phyloP scores from a whole-genome alignment of 495 filamentous ascomycete genomes.

The Penicillium parvum region DNA sequence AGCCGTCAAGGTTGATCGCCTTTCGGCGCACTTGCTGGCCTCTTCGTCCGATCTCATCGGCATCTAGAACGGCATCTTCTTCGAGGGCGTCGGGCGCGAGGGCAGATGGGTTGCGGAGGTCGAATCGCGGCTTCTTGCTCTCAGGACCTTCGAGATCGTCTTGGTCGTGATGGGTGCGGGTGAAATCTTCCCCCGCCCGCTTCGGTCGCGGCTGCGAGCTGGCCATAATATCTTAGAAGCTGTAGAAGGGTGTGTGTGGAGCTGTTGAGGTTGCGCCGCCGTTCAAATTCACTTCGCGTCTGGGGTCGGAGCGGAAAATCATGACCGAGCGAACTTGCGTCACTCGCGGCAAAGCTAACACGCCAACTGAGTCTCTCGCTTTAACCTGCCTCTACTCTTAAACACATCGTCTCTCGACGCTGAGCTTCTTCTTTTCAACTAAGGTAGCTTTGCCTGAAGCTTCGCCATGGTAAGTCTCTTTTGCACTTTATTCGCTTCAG shows the following conservation, averaged over 20 bases:
- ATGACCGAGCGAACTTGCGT: constrained; percentile 40
- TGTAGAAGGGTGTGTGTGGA: background rate
- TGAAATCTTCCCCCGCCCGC: constrained; percentile 73
- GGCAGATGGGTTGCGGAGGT: constrained; percentile 87
- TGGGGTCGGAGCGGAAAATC: constrained; percentile 48
- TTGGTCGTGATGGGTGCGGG: constrained; percentile 59
- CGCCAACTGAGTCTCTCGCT: background rate
- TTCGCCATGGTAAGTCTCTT: constrained; percentile 25
- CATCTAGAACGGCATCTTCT: constrained; percentile 77
- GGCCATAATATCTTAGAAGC: constrained; percentile 47
- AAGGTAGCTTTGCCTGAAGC: background rate
- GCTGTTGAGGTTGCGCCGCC: constrained; percentile 4
- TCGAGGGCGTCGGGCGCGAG: constrained; percentile 74
- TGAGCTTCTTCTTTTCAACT: constrained; percentile 5
- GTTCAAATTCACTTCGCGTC: constrained; percentile 22
- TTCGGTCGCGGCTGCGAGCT: constrained; percentile 70
- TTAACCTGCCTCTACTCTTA: background rate
- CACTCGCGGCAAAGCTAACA: constrained; percentile 23
- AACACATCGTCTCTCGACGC: background rate
- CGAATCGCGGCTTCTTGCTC: constrained; percentile 88
- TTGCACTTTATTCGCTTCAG: background rate
- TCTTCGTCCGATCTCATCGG: constrained; percentile 86
- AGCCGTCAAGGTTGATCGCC: constrained; percentile 92
- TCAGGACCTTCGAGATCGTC: constrained; percentile 48
- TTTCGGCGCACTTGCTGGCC: constrained; percentile 77